These are phyloP conservation scores for Colletotrichum camelliae DNA, from an alignment of 2,329 filamentous ascomycete species.

Conservation along the genomic window DNA sequence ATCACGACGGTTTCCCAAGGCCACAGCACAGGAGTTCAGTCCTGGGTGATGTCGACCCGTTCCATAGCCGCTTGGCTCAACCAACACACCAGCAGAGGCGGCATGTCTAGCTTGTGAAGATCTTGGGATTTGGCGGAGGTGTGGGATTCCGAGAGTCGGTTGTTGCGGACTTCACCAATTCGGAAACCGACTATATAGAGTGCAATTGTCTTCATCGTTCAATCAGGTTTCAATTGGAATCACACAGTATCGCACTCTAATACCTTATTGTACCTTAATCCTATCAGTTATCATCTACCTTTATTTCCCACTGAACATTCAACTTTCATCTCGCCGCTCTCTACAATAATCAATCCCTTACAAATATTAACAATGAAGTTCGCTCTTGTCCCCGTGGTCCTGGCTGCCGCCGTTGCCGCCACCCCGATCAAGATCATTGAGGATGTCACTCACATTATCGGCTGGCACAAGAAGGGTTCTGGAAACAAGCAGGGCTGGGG, in stretches of 20 bases:
- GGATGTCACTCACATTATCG: conserved; percentile 1
- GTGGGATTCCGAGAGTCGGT: background rate
- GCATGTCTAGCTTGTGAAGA: background rate
- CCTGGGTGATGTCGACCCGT: background rate
- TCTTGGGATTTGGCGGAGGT: background rate
- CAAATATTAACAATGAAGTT: conserved; percentile 4
- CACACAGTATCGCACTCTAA: no score
- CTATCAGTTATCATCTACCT: accelerated
- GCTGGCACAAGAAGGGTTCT: conserved; percentile 24
- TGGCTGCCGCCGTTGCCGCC: conserved; percentile 3
- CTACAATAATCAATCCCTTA: background rate
- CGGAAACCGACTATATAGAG: background rate
- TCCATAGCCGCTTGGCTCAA: background rate
- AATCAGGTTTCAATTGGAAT: background rate
- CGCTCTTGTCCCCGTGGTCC: background rate
- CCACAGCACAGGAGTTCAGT: background rate
- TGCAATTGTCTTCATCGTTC: background rate
- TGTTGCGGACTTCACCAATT: background rate
- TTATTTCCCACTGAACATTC: background rate
- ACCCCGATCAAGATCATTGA: background rate
- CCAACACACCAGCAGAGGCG: background rate
- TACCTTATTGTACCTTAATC: background rate
- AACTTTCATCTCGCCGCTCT: accelerated
- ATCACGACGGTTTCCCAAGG: background rate
- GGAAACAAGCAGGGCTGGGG: conserved; percentile 5